Conservation (phyloP, 2,329 filamentous ascomycete species). For the Aureobasidium pullulans region DNA sequence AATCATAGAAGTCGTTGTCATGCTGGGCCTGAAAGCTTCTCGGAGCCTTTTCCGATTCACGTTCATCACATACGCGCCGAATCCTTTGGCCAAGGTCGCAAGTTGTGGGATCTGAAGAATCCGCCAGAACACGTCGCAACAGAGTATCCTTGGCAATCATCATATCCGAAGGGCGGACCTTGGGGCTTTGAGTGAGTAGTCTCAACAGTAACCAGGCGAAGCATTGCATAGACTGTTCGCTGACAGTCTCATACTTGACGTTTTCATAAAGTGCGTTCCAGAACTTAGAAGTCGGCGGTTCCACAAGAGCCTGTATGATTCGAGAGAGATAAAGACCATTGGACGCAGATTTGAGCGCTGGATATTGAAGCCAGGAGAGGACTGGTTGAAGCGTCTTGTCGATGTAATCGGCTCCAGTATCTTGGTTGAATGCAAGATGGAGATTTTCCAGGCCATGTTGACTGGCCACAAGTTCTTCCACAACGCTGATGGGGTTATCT, state of each 20-base stretch:
- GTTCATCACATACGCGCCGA: background rate
- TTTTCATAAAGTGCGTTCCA: background rate
- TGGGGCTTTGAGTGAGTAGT: background rate
- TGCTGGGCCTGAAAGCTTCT: background rate
- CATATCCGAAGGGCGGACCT: background rate
- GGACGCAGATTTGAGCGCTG: background rate
- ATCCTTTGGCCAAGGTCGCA: background rate
- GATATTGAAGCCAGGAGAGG: background rate
- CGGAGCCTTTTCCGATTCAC: background rate
- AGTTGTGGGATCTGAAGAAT: background rate
- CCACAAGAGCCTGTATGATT: background rate
- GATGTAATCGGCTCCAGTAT: background rate
- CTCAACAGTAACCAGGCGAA: background rate
- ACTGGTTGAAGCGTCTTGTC: background rate
- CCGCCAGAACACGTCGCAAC: background rate
- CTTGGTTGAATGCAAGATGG: background rate
- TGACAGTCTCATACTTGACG: background rate
- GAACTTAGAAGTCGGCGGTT: background rate
- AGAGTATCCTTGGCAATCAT: background rate
- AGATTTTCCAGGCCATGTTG: background rate
- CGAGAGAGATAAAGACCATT: background rate
- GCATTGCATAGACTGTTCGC: background rate
- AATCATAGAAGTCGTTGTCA: conserved; percentile 1
- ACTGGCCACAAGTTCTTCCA: background rate
- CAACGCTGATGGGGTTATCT: background rate